A percentile compares a stretch with the other conserved stretches of the same genome.
phyloP scores from a whole-genome alignment of 768 basidiomycete genomes.

The Suillus hirtellus region DNA sequence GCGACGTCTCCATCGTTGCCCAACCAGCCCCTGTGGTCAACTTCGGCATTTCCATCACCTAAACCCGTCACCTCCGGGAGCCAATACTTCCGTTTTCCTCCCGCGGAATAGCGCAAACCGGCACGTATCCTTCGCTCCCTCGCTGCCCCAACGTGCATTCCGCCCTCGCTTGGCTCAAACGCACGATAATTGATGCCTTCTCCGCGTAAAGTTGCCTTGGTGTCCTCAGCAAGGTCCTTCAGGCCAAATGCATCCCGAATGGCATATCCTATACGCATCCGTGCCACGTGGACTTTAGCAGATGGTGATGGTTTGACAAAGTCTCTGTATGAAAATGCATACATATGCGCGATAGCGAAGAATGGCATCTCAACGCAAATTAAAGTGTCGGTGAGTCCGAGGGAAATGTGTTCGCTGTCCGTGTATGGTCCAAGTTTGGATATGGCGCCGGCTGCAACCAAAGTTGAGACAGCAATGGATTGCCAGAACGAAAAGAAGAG shows the following conservation, averaged over 20 bases:
- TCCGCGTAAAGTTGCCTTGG: conserved; percentile 77
- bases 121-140: conserved; percentile 87
- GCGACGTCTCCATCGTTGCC: conserved; percentile 57
- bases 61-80: conserved; percentile 63
- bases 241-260: conserved; percentile 85
- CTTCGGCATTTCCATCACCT: conserved; percentile 34
- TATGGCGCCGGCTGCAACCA: conserved; percentile 83
- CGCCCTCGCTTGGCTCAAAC: conserved; percentile 94
- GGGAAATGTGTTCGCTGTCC: conserved; percentile 84
- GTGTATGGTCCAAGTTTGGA: conserved; percentile 83
- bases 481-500: conserved; percentile 99
- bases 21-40: conserved; percentile 38
- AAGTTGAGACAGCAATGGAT: conserved; percentile 77
- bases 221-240: conserved; percentile 86
- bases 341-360: conserved; percentile 93
- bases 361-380: conserved; percentile 98
- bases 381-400: conserved; percentile 86
- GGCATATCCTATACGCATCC: conserved; percentile 88
- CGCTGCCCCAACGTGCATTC: conserved; percentile 86
- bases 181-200: conserved; percentile 94
- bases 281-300: conserved; percentile 60
- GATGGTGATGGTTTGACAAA: conserved; percentile 60
- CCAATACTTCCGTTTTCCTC: conserved; percentile 97
- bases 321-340: conserved; percentile 90
- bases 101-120: conserved; percentile 86